These are phyloP conservation scores for Mortierella sp. DNA, from an alignment of 371 early-diverging fungal species.

Conservation along the genomic window DNA sequence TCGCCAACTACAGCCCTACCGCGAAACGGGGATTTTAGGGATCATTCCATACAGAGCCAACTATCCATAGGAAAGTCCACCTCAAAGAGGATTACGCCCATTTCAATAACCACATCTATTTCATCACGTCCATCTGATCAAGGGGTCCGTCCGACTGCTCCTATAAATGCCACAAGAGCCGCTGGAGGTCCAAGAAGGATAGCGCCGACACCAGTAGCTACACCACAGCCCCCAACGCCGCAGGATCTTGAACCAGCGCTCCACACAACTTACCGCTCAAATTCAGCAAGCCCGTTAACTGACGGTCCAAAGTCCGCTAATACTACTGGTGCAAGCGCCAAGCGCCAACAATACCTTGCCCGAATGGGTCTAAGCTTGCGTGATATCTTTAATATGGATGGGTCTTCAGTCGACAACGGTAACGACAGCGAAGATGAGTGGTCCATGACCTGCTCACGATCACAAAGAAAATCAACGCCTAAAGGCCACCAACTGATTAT, in stretches of 20 bases:
- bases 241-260: constrained; percentile 10
- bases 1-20: neutral
- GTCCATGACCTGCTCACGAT: constrained; percentile 1
- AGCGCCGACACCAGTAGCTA: neutral
- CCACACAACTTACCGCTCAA: neutral
- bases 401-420: constrained; percentile 5
- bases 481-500: constrained; percentile 5
- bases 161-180: neutral
- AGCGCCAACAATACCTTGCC: constrained; percentile 2
- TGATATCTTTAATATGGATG: constrained; percentile 24
- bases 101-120: neutral
- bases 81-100: neutral
- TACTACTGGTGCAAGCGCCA: neutral
- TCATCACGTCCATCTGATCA: neutral
- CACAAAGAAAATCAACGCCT: neutral
- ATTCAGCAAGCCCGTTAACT: neutral
- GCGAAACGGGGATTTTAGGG: neutral
- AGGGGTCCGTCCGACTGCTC: neutral
- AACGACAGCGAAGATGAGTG: constrained; percentile 36
- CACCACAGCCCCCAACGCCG: neutral
- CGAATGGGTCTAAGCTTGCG: constrained; percentile 7
- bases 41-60: neutral
- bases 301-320: neutral
- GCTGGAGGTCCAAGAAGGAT: neutral
- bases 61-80: neutral